Base-by-base conservation (phyloP, 768 basidiomycete species). In the Boletus reticuloceps region DNA sequence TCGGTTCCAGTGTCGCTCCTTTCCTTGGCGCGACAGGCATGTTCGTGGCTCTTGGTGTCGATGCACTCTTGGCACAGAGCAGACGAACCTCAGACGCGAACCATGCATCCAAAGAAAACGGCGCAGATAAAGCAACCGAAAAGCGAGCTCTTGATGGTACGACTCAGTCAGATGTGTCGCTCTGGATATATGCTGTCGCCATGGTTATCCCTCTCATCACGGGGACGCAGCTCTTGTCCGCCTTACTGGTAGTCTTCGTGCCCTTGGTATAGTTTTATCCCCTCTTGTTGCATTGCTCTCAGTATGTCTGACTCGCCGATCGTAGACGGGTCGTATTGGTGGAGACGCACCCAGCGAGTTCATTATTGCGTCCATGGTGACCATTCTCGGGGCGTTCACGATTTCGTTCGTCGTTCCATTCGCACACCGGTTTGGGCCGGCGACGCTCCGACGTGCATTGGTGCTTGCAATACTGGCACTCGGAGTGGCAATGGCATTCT, bases 171-270 rank as follows among this genome's bases (percentile, higher is more conserved):
- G 67, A 64, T 1, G 71, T 89, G 27, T 81, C 84, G 41, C 69
- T 89, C 40, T 74, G 76, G 72, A 80, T 81, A 3, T 94, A 94
- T 64, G 81, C 77, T 0, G 45, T 91, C 20, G 89, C 79, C 0
- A 80, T 82, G 71, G 54, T 74, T 12, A 65, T 82, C 41, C 84
- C 84, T 9, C 67, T 90, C 25, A 64, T 84, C 11, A 75, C 80
- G 0, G 86, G 88, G 20, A 71, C 79, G 0, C 77, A 89, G 61
- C 64, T 90, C 34, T 65, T 84, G 38, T 68, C 80, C 40, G 78
- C 83, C 6, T 82, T 88, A 4, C 62, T 91, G 41, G 90, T 95
- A 43, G 88, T 98, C 20, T 97, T 98, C 64, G 91, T 96, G 0
- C 96, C 96, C 8, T 71, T 97, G 64, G 89, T 89, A 58, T 49